A percentile compares a stretch with the other conserved stretches of the same genome.
These are phyloP conservation scores for Capsella bursapastoris DNA, from an alignment of 345 rosid species.

Conservation along the genomic window DNA sequence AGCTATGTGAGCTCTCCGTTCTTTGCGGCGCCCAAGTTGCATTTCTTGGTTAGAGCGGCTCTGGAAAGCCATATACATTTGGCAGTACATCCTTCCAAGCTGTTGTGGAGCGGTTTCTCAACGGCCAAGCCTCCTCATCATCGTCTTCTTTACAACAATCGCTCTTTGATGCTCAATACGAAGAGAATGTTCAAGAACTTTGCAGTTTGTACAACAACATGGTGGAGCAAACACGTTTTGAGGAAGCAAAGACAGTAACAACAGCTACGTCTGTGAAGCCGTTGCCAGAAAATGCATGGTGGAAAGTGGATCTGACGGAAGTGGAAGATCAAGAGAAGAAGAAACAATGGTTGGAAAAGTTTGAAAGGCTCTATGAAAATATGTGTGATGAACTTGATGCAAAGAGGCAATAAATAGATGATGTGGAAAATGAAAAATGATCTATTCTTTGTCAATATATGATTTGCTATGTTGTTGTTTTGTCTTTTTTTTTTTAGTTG, in stretches of 20 bases:
- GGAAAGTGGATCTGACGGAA: neutral
- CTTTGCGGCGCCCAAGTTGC: slow-evolving; percentile 33
- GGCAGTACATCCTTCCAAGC: slow-evolving; percentile 24
- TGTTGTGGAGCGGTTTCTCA: slow-evolving; percentile 20
- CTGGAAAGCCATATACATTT: slow-evolving; percentile 34
- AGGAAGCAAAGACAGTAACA: neutral
- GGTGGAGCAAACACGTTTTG: neutral
- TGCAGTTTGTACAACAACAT: neutral
- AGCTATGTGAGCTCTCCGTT: slow-evolving; percentile 27
- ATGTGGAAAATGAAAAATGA: neutral
- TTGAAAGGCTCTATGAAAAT: slow-evolving; percentile 10
- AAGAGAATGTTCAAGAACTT: slow-evolving; percentile 2
- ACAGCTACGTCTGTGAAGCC: neutral
- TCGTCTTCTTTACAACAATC: neutral
- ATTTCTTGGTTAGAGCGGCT: slow-evolving; percentile 9
- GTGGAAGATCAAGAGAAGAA: neutral
- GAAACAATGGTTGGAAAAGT: neutral
- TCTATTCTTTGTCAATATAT: too few species aligned
- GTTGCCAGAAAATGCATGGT: slow-evolving; percentile 8
- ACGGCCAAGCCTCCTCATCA: neutral
- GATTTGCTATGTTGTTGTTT: too few species aligned
- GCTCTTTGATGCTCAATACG: slow-evolving; percentile 17
- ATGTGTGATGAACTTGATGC: neutral
- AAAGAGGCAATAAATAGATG: neutral
- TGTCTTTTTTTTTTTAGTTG: neutral